These are phyloP conservation scores for Scedosporium apiospermum DNA, from an alignment of 2,329 filamentous ascomycete genomes.

Conservation along the genomic window DNA sequence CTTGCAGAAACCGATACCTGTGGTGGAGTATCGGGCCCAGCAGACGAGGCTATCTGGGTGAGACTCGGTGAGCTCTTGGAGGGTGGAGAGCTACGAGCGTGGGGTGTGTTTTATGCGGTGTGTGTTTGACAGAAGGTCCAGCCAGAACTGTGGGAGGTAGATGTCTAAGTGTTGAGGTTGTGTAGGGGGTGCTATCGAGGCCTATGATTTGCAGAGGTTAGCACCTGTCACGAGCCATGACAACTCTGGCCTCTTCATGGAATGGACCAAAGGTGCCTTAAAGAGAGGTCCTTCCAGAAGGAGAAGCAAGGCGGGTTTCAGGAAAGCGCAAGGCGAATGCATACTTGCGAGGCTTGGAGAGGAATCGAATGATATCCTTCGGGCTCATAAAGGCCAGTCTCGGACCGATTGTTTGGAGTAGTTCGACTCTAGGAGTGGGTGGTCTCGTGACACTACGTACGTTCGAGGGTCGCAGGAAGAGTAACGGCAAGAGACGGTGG, in stretches of 20 bases:
- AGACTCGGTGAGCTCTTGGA: neutral
- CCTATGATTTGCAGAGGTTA: conserved; percentile 23
- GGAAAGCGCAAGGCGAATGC: conserved; percentile 21
- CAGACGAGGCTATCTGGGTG: conserved; percentile 36
- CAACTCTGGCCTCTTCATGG: neutral
- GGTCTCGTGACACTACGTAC: neutral
- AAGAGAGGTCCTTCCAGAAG: neutral
- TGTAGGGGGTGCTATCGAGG: conserved; percentile 49
- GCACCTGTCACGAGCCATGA: neutral
- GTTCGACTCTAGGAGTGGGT: neutral
- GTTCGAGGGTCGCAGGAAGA: neutral
- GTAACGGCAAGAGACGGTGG: neutral
- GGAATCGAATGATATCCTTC: conserved; percentile 82
- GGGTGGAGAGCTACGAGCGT: neutral
- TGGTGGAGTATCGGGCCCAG: conserved; percentile 74
- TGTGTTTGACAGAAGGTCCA: neutral
- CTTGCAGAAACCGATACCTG: conserved; percentile 76
- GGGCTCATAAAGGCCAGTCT: conserved; percentile 60
- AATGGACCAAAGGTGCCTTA: neutral
- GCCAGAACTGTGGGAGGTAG: neutral
- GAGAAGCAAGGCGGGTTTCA: conserved; percentile 4
- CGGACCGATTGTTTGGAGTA: neutral
- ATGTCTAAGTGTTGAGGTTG: neutral
- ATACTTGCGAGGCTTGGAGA: conserved; percentile 91
- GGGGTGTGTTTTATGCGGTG: neutral